These are phyloP conservation scores for Trichoderma lentiforme DNA, from an alignment of 2,329 filamentous ascomycete species.

Conservation along the genomic window DNA sequence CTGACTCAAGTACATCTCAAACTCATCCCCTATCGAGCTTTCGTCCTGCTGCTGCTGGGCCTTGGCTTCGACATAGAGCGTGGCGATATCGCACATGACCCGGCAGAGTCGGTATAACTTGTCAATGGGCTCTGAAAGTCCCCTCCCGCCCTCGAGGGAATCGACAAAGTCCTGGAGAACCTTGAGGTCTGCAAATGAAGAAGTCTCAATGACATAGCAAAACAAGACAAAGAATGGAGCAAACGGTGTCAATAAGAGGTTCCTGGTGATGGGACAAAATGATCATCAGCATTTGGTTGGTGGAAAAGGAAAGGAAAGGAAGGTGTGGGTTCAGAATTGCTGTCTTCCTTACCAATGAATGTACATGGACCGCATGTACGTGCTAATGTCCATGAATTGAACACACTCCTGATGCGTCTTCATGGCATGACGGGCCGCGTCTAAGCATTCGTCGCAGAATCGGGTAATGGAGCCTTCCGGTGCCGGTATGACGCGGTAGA, in stretches of 20 bases:
- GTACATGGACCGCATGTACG: constrained; percentile 45
- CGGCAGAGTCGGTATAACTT: constrained; percentile 61
- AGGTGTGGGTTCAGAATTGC: neutral
- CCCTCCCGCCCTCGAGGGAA: constrained; percentile 50
- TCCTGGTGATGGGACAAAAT: constrained; percentile 35
- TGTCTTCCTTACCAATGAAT: constrained; percentile 47
- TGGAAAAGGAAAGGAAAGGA: too few species aligned
- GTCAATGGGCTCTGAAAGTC: constrained; percentile 55
- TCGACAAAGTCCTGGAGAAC: constrained; percentile 54
- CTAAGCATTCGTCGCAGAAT: constrained; percentile 49
- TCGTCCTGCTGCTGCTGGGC: constrained; percentile 45
- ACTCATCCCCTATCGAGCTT: constrained; percentile 54
- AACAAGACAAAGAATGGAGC: constrained; percentile 59
- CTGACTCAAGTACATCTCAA: constrained; percentile 63
- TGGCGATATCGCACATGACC: constrained; percentile 59
- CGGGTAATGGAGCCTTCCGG: constrained; percentile 40
- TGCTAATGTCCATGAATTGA: constrained; percentile 38
- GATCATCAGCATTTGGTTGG: neutral
- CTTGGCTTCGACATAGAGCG: constrained; percentile 61
- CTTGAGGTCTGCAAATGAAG: constrained; percentile 49
- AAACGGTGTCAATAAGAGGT: constrained; percentile 55
- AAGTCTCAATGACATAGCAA: constrained; percentile 55
- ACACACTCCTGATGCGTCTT: constrained; percentile 45
- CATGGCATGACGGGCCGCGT: constrained; percentile 49
- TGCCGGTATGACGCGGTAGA: constrained; percentile 51